A percentile compares a stretch with the other conserved stretches of the same genome.
These are phyloP conservation scores for Astragalus membranaceus DNA, from an alignment of 306 rosid genomes.

Conservation along the genomic window DNA sequence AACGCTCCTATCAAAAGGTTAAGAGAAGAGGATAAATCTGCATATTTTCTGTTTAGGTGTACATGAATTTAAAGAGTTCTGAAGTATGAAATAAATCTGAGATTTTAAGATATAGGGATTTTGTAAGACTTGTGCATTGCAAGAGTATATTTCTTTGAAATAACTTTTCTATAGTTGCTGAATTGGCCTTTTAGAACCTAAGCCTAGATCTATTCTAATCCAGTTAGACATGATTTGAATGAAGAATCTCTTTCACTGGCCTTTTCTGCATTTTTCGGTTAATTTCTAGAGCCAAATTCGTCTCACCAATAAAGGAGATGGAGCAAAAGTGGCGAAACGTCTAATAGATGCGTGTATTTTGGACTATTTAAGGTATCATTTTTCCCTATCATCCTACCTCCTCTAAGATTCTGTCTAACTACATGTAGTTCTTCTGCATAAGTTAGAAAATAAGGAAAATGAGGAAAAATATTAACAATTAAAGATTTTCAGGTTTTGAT, in stretches of 20 bases:
- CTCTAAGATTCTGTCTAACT: not conserved
- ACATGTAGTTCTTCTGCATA: not conserved
- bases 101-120: no score
- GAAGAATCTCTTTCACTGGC: not conserved
- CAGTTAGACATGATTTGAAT: constrained; percentile 6
- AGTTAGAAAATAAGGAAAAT: not conserved
- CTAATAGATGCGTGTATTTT: constrained; percentile 83
- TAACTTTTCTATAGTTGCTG: not conserved
- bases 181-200: not conserved
- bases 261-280: constrained; percentile 42
- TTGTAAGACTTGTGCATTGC: no score
- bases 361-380: constrained; percentile 83
- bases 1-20: no score
- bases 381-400: not conserved
- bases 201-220: not conserved
- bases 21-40: no score
- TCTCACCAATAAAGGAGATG: constrained; percentile 72
- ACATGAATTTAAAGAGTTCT: no score
- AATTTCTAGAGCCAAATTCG: constrained; percentile 91
- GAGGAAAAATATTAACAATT: constrained; percentile 11
- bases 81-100: no score
- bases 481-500: constrained; percentile 59
- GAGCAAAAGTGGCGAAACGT: constrained; percentile 92
- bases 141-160: not conserved
- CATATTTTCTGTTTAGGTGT: no score